Evolutionary conservation across 805 yeast genomes (phyloP).

Genomic region (Candida lessepsii): DNA sequence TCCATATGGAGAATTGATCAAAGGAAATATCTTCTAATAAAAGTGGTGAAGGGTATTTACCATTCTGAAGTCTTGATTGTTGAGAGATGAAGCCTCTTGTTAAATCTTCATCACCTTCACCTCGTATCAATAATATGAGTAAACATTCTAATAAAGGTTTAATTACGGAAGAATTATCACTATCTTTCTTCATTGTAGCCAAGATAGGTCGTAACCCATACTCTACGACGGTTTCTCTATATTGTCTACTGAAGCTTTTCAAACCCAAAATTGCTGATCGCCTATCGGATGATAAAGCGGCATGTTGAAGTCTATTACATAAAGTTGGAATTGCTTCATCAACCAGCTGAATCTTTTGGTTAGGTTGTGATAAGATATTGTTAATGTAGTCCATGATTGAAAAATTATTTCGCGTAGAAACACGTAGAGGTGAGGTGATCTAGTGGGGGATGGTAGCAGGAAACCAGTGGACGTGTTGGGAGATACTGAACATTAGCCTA

Average conservation of each 20-base stretch:
- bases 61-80: constrained; percentile 70
- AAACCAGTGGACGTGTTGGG: too few relatives aligned
- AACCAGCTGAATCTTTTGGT: constrained; percentile 45
- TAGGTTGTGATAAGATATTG: constrained; percentile 33
- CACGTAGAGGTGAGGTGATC: neutral
- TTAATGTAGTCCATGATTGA: constrained; percentile 37
- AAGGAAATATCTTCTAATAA: constrained; percentile 53
- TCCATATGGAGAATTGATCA: constrained; percentile 91
- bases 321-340: constrained; percentile 86
- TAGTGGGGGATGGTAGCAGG: too few relatives aligned
- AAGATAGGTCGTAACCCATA: constrained; percentile 77
- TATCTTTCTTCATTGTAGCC: constrained; percentile 60
- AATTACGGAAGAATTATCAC: constrained; percentile 66
- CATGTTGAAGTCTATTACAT: constrained; percentile 82
- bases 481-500: too few relatives aligned
- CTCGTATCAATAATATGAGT: constrained; percentile 74
- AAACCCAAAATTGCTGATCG: constrained; percentile 88
- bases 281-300: constrained; percentile 79
- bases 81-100: constrained; percentile 72
- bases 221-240: constrained; percentile 87
- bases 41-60: constrained; percentile 76
- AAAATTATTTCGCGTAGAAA: constrained; percentile 3
- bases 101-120: constrained; percentile 57
- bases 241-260: constrained; percentile 84
- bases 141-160: constrained; percentile 85